Evolutionary conservation across 2,329 filamentous ascomycete genomes (phyloP).

Genomic region (Hypoxylon sp.): DNA sequence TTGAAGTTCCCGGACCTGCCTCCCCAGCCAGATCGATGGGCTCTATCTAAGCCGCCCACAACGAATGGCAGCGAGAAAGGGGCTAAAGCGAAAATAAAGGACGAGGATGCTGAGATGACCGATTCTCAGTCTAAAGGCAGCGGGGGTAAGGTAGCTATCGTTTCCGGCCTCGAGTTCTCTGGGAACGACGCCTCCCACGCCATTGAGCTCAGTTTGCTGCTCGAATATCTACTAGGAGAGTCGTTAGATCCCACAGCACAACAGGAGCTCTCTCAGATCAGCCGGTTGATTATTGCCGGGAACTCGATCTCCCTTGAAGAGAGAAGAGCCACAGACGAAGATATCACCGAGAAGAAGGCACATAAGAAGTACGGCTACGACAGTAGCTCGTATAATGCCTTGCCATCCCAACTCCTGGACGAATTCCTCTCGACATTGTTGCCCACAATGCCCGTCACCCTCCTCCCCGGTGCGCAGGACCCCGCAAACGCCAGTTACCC

Average conservation of each 20-base stretch:
- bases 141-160: conserved; percentile 77
- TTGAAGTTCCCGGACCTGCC: conserved; percentile 89
- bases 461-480: conserved; percentile 86
- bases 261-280: conserved; percentile 74
- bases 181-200: conserved; percentile 78
- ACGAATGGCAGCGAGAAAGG: conserved; percentile 48
- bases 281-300: conserved; percentile 88
- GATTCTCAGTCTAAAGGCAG: conserved; percentile 53
- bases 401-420: conserved; percentile 87
- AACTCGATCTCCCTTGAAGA: conserved; percentile 76
- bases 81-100: conserved; percentile 52
- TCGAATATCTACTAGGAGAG: conserved; percentile 91
- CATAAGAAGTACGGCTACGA: conserved; percentile 96
- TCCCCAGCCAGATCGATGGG: conserved; percentile 84
- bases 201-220: conserved; percentile 79
- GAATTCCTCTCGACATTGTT: conserved; percentile 83
- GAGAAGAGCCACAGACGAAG: conserved; percentile 53
- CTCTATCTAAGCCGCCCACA: conserved; percentile 65
- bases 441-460: conserved; percentile 86
- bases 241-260: conserved; percentile 72
- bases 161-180: conserved; percentile 89
- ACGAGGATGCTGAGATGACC: conserved; percentile 70
- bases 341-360: conserved; percentile 60
- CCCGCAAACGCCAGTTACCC: conserved; percentile 91
- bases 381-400: conserved; percentile 85